Evolutionary conservation across 2,329 filamentous ascomycete genomes (phyloP), one percentile per base, ranked within the genome.

Genomic region (Aspergillus ochraceoroseus): DNA sequence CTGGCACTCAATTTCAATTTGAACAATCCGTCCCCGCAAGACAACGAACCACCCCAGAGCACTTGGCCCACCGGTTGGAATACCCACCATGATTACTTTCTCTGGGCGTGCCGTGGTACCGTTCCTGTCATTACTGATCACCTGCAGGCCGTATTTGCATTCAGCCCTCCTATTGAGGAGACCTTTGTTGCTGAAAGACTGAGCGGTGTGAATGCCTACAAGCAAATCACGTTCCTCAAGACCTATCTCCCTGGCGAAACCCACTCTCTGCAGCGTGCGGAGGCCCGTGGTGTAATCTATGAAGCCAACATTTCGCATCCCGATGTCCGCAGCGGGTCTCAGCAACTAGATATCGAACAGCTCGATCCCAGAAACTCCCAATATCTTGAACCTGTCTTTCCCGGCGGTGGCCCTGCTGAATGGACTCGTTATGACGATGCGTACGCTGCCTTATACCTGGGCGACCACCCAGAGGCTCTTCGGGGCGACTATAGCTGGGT

Each of bases 81-180:
- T 6, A 30, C 20, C 8, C 31, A 47, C 13, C 39, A 44, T 26
- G 39, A 51, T 13, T 46, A 49, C 23, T 45, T 43, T 18, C 41
- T 51, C n/a, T 47, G 44, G 46, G 14, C 48, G 7, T 47, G 43
- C 17, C 43, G 48, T 19, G 48, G 48, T 12, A 40, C 36, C 4
- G 44, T 51, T 3, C 6, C 26, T 3, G 33, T 33, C 2, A 49
- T 51, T 20, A 38, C 43, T n/a, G 38, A 47, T 14, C 43, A 44
- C 7, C 17, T 47, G 8, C 48, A 51, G 30, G 32, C 27, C 2
- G 18, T 43, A n/a, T 51, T 45, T 32, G 12, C 19, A 12, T 51
- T 49, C 29, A 22, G 36, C 6, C 47, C 48, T 8, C 35, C 38
- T 2, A 32, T 47, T n/a, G 14, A 29, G 5, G 34, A 47, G 18